Evolutionary conservation across 2,329 filamentous ascomycete species (phyloP), one percentile per base, ranked within the genome.

Genomic region (Venturiaceae sp.): DNA sequence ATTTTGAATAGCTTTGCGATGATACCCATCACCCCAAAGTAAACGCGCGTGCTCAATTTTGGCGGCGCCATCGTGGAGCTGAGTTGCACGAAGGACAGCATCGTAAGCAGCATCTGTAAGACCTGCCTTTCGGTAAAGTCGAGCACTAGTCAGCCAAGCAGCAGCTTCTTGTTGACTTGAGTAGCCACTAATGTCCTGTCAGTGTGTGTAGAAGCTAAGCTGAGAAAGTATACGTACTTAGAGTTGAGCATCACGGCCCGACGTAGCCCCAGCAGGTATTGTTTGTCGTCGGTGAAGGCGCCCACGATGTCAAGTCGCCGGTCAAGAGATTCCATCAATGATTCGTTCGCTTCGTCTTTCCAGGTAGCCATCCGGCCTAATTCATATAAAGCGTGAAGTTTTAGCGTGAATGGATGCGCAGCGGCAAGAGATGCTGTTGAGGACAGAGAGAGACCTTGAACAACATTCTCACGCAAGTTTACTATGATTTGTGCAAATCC

Each of bases 21-120:
- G 90, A 66, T 96, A 88, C 0, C 90, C 90, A 69, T 96, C 91
- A 65, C 88, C 90, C 91, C 94, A 99, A 7, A 97, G 76, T 32
- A 99, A 79, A 61, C 92, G 86, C 1, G 94, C 91, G 69, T 99
- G 92, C 69, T 99, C 95, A 61, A 99, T 94, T 9, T 90, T 92
- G 11, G 92, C 90, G 2, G 89, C 90, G 60, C 88, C 85, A 64
- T 96, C 90, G 21, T 90, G 89, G 11, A 96, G 81, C 61, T 87
- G 83, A 23, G 88, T 87, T 11, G 95, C 94, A 72, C 94, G 90
- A 2, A 97, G 80, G 26, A 97, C 90, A 14, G 92, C 91, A 68
- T 95, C 94, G 75, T 96, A 96, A 0, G 94, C 95, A 64, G 92
- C 91, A 58, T 90, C 86, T 57, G 86, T 86, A 16, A 88, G 87